These are phyloP conservation scores for Colletotrichum simmondsii DNA, from an alignment of 2,329 filamentous ascomycete species.

Conservation along the genomic window DNA sequence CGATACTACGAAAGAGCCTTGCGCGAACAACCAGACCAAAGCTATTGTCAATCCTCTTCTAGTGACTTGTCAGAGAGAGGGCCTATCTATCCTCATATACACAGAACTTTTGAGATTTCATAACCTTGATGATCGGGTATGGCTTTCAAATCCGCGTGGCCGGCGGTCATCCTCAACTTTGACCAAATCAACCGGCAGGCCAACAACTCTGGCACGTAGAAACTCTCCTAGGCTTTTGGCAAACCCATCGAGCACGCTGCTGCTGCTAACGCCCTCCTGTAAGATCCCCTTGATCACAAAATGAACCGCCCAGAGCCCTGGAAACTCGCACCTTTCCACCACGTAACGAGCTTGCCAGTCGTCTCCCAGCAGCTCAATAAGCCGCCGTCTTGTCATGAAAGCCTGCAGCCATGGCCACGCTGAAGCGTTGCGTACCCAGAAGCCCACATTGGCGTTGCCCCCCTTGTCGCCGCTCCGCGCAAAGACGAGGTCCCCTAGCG, in stretches of 20 bases:
- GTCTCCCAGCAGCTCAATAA: conserved; percentile 53
- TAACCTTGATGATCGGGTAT: neutral
- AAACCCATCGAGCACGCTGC: conserved; percentile 57
- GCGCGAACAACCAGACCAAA: no score
- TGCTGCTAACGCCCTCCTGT: conserved; percentile 58
- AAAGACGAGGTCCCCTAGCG: conserved; percentile 44
- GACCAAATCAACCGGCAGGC: conserved; percentile 41
- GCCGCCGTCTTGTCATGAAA: conserved; percentile 48
- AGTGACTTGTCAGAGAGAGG: no score
- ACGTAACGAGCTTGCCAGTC: conserved; percentile 53
- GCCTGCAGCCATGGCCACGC: conserved; percentile 54
- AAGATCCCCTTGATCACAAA: conserved; percentile 58
- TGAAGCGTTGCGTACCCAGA: conserved; percentile 47
- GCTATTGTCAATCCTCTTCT: neutral
- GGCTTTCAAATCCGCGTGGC: neutral
- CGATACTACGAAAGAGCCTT: neutral
- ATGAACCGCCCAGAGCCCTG: conserved; percentile 52
- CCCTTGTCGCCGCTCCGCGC: conserved; percentile 48
- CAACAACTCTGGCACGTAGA: conserved; percentile 45
- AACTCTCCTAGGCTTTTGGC: conserved; percentile 65
- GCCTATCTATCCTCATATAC: neutral
- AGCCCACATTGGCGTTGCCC: conserved; percentile 46
- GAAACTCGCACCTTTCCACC: conserved; percentile 58
- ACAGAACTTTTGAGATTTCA: neutral
- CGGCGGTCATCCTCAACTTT: conserved; percentile 36